These are phyloP conservation scores for Oryza australiensis DNA, from an alignment of 176 grass and related monocot species.

Conservation along the genomic window DNA sequence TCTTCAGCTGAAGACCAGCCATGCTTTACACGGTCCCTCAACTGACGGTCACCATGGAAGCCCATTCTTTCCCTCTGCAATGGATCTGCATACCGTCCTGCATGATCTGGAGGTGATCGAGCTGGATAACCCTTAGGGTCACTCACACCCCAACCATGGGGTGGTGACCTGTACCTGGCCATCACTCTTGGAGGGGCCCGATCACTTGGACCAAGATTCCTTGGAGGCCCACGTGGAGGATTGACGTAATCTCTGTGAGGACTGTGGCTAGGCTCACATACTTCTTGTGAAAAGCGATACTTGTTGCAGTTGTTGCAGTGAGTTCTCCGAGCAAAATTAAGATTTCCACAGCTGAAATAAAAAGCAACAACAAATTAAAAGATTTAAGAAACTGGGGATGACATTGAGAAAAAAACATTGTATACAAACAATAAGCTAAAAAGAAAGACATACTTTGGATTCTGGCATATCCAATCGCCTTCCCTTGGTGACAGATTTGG, in stretches of 20 bases:
- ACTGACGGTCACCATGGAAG: constrained; percentile 49
- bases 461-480: constrained; percentile 98
- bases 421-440: background rate
- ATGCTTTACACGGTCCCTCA: constrained; percentile 48
- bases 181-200: constrained; percentile 48
- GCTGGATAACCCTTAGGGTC: constrained; percentile 48
- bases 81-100: constrained; percentile 43
- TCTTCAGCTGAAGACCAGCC: constrained; percentile 48
- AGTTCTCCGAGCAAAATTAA: constrained; percentile 91
- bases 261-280: constrained; percentile 49
- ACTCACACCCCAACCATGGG: constrained; percentile 42
- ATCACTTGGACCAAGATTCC: constrained; percentile 49
- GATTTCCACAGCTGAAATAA: constrained; percentile 86
- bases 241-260: constrained; percentile 48
- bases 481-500: constrained; percentile 92
- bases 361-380: constrained; percentile 22
- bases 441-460: constrained; percentile 57
- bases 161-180: constrained; percentile 55
- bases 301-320: constrained; percentile 93
- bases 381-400: constrained; percentile 26
- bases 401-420: background rate
- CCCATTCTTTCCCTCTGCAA: constrained; percentile 46
- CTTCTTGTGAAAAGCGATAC: constrained; percentile 48
- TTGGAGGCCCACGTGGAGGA: constrained; percentile 50
- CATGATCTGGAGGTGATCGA: constrained; percentile 46